A percentile compares a stretch with the other conserved stretches of the same genome.
These are phyloP conservation scores for Trichoderma lentiforme DNA, from an alignment of 2,329 filamentous ascomycete species.

Conservation along the genomic window DNA sequence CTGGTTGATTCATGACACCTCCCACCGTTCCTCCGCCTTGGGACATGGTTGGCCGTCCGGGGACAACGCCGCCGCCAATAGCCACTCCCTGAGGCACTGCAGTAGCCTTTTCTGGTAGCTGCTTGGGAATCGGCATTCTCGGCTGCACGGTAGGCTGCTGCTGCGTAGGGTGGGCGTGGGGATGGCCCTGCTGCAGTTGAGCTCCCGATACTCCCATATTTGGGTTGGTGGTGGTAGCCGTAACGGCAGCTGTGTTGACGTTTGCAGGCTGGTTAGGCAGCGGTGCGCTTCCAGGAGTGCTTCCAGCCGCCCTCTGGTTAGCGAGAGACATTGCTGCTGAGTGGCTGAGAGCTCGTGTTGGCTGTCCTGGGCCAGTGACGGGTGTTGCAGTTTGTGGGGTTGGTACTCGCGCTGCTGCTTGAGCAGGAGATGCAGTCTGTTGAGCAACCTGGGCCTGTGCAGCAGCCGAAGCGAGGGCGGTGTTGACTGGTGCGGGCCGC, in stretches of 20 bases:
- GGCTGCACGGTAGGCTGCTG: constrained; percentile 43
- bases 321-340: constrained; percentile 49
- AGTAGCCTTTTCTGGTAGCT: constrained; percentile 64
- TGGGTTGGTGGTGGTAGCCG: constrained; percentile 30
- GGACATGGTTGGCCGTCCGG: constrained; percentile 76
- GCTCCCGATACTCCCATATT: constrained; percentile 33
- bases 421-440: constrained; percentile 44
- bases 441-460: constrained; percentile 37
- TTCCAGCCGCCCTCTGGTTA: constrained; percentile 39
- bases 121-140: constrained; percentile 82
- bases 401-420: constrained; percentile 45
- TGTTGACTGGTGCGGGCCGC: constrained; percentile 47
- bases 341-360: constrained; percentile 45
- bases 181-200: constrained; percentile 26
- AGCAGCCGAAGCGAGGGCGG: constrained; percentile 39
- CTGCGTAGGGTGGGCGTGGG: constrained; percentile 29
- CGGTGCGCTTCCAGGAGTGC: constrained; percentile 33
- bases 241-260: constrained; percentile 26
- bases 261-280: constrained; percentile 31
- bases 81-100: constrained; percentile 69
- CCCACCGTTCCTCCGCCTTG: constrained; percentile 73
- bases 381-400: constrained; percentile 47
- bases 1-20: constrained; percentile 84
- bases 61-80: constrained; percentile 59
- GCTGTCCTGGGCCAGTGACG: constrained; percentile 34